Conservation (phyloP, 345 rosid genomes). For the Passiflora organensis region DNA sequence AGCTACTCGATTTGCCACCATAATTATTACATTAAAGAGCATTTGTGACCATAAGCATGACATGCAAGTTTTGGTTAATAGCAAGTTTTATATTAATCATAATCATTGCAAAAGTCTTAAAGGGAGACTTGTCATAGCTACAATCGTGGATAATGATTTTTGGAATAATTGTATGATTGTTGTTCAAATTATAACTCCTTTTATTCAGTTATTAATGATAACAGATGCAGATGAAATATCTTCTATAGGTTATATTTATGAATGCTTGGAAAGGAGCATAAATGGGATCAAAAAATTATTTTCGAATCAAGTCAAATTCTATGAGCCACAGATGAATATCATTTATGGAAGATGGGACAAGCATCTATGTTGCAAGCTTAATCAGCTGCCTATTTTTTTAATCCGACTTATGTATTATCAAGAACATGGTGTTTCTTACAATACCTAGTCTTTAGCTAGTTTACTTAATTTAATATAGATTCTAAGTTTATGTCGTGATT, state of each 20-base stretch:
- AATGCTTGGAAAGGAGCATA: not conserved
- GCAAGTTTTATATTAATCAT: not conserved
- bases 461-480: not conserved
- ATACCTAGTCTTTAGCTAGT: not conserved
- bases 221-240: not conserved
- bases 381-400: not conserved
- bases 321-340: not conserved
- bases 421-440: not conserved
- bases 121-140: not conserved
- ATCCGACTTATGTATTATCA: not conserved
- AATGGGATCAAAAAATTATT: not conserved
- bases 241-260: not conserved
- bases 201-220: not conserved
- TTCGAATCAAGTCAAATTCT: not conserved
- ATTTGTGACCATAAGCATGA: not conserved
- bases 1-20: not conserved
- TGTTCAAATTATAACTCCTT: not conserved
- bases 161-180: not conserved
- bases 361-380: not conserved
- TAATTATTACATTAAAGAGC: not conserved
- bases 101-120: not conserved
- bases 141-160: not conserved
- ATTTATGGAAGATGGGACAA: not conserved
- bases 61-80: not conserved
- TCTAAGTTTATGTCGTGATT: not conserved